Conservation (phyloP, 1,284 basidiomycete species). For the Apiotrichum domesticum region DNA sequence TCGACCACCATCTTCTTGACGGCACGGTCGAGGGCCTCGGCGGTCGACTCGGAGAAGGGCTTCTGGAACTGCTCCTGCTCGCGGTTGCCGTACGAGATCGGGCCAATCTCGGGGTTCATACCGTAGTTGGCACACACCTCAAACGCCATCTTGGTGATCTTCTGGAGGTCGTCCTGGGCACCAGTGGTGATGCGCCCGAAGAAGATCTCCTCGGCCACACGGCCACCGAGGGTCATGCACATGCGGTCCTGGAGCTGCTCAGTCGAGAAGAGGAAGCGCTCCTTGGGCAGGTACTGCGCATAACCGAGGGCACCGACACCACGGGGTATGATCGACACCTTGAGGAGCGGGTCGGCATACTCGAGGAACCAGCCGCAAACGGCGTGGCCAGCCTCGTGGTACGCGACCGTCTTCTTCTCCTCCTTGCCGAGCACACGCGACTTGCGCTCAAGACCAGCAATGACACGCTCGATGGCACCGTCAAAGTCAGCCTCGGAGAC, state of each 20-base stretch:
- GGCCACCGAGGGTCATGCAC: slow-evolving; percentile 98
- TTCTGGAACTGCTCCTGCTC: slow-evolving; percentile 89
- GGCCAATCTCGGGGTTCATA: slow-evolving; percentile 91
- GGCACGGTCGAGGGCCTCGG: slow-evolving; percentile 79
- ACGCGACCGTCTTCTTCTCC: slow-evolving; percentile 98
- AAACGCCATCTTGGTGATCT: slow-evolving; percentile 96
- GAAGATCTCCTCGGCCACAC: slow-evolving; percentile 97
- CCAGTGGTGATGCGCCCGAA: slow-evolving; percentile 96
- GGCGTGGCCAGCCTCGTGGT: slow-evolving; percentile 98
- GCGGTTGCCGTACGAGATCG: slow-evolving; percentile 86
- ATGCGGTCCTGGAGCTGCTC: slow-evolving; percentile 93
- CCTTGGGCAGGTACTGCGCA: slow-evolving; percentile 92
- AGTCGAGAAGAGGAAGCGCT: slow-evolving; percentile 90
- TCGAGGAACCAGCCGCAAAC: slow-evolving; percentile 98
- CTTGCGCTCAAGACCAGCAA: slow-evolving; percentile 95
- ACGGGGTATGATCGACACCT: slow-evolving; percentile 97
- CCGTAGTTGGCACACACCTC: slow-evolving; percentile 89
- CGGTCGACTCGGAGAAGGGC: slow-evolving; percentile 96
- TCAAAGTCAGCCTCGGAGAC: slow-evolving; percentile 88
- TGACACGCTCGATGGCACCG: slow-evolving; percentile 94
- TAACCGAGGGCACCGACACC: slow-evolving; percentile 95
- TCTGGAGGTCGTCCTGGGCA: slow-evolving; percentile 94
- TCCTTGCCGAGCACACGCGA: slow-evolving; percentile 85
- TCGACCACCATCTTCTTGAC: slow-evolving; percentile 92
- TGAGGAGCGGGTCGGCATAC: slow-evolving; percentile 91